A percentile compares a stretch with the other conserved stretches of the same genome.
Evolutionary conservation across 2,329 filamentous ascomycete species (phyloP).

Genomic region (Neonectria sp.): DNA sequence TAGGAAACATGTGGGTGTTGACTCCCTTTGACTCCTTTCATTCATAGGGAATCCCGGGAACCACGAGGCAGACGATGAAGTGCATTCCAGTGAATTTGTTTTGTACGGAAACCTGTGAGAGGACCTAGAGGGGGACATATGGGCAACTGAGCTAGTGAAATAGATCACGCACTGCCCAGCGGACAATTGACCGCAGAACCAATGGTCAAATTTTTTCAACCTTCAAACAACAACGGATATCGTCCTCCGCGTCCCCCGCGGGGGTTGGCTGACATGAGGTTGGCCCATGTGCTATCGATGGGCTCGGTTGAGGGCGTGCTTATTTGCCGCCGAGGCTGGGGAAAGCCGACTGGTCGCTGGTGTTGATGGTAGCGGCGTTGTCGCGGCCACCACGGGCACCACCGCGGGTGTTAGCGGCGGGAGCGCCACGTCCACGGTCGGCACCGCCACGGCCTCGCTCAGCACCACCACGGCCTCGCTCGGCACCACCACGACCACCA

Average conservation of each 20-base stretch:
- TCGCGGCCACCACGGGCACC: constrained; percentile 46
- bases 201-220: constrained; percentile 51
- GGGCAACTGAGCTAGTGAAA: constrained; percentile 47
- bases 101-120: constrained; percentile 50
- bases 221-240: constrained; percentile 53
- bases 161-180: constrained; percentile 43
- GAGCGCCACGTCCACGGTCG: constrained; percentile 27
- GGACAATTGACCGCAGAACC: constrained; percentile 46
- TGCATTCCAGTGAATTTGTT: constrained; percentile 48
- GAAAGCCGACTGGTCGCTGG: constrained; percentile 71
- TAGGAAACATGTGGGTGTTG: constrained; percentile 4
- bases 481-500: constrained; percentile 57
- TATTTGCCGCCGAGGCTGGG: constrained; percentile 73
- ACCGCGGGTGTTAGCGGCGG: constrained; percentile 40
- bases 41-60: constrained; percentile 3
- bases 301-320: constrained; percentile 41
- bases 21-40: constrained; percentile 11
- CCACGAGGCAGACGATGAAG: constrained; percentile 32
- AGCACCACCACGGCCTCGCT: constrained; percentile 58
- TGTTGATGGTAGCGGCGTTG: constrained; percentile 64
- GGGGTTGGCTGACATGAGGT: constrained; percentile 39
- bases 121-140: constrained; percentile 51
- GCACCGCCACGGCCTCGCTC: constrained; percentile 45
- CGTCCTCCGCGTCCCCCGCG: constrained; percentile 37
- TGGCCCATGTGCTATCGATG: constrained; percentile 44